phyloP scores from a whole-genome alignment of 1,284 basidiomycete species.

The Ustilago trichophora region DNA sequence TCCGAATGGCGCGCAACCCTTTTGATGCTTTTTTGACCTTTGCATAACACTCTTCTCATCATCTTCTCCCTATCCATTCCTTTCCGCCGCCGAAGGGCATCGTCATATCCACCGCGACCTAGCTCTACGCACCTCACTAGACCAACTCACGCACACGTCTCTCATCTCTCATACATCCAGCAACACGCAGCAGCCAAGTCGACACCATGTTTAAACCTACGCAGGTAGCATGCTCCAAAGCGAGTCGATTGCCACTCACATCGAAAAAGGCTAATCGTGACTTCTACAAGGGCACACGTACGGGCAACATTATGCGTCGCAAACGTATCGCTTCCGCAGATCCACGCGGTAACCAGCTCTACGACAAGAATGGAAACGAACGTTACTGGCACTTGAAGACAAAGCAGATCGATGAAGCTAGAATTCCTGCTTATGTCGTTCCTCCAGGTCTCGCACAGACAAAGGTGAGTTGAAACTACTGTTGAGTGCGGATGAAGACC shows the following conservation, averaged over 20 bases:
- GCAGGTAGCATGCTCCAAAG: conserved; percentile 53
- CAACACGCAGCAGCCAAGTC: not conserved
- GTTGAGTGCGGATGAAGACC: too few species aligned
- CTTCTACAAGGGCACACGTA: conserved; percentile 66
- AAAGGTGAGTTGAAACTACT: conserved; percentile 51
- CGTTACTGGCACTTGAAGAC: conserved; percentile 60
- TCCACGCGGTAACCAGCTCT: conserved; percentile 52
- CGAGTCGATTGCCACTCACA: conserved; percentile 61
- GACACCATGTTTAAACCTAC: conserved; percentile 57
- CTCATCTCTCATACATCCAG: too few species aligned
- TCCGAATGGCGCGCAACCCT: conserved; percentile 16
- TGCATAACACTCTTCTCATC: conserved; percentile 16
- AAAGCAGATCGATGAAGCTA: conserved; percentile 56
- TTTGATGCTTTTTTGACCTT: conserved; percentile 8
- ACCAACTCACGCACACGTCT: too few species aligned
- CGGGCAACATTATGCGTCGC: conserved; percentile 62
- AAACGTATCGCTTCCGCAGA: conserved; percentile 62
- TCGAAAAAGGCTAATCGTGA: conserved; percentile 65
- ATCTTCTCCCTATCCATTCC: not conserved
- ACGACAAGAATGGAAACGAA: conserved; percentile 47
- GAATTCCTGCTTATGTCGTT: conserved; percentile 59
- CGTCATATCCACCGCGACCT: too few species aligned
- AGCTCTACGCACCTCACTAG: too few species aligned
- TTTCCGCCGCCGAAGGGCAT: not conserved
- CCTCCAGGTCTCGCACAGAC: conserved; percentile 62